These are phyloP conservation scores for Hygrophorus russula DNA, from an alignment of 768 basidiomycete genomes.

Conservation along the genomic window DNA sequence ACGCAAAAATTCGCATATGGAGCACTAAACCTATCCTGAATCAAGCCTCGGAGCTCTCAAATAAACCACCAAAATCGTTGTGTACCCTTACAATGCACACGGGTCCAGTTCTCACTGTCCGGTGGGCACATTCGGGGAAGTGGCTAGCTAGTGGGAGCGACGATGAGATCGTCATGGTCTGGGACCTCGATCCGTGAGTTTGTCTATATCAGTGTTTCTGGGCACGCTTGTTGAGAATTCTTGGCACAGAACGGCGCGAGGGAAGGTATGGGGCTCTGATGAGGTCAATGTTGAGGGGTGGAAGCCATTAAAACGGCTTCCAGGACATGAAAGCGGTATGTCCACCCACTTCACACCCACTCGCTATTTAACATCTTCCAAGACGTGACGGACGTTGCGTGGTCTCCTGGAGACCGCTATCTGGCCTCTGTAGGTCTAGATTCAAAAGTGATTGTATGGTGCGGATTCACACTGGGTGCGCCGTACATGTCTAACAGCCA, in stretches of 20 bases:
- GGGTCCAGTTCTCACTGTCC: slow-evolving; percentile 81
- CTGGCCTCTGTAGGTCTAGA: slow-evolving; percentile 92
- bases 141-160: slow-evolving; percentile 97
- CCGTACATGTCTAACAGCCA: slow-evolving; percentile 3
- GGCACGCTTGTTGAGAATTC: slow-evolving; percentile 3
- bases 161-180: slow-evolving; percentile 91
- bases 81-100: slow-evolving; percentile 92
- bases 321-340: slow-evolving; percentile 90
- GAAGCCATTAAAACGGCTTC: slow-evolving; percentile 87
- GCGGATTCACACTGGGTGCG: slow-evolving; percentile 81
- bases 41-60: slow-evolving; percentile 49
- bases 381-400: slow-evolving; percentile 95
- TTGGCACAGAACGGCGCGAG: slow-evolving; percentile 51
- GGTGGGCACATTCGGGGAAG: slow-evolving; percentile 90
- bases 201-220: slow-evolving; percentile 5
- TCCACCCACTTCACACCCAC: slow-evolving; percentile 6
- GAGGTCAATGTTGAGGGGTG: slow-evolving; percentile 96
- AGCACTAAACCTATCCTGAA: slow-evolving; percentile 92
- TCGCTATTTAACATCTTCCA: slow-evolving; percentile 1
- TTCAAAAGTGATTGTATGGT: slow-evolving; percentile 87
- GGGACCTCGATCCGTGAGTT: slow-evolving; percentile 93
- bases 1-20: slow-evolving; percentile 96
- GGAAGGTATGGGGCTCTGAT: slow-evolving; percentile 89
- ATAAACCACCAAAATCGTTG: slow-evolving; percentile 73
- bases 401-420: slow-evolving; percentile 88